Conservation (phyloP, 2,329 filamentous ascomycete species). For the Penicillium griseofulvum region DNA sequence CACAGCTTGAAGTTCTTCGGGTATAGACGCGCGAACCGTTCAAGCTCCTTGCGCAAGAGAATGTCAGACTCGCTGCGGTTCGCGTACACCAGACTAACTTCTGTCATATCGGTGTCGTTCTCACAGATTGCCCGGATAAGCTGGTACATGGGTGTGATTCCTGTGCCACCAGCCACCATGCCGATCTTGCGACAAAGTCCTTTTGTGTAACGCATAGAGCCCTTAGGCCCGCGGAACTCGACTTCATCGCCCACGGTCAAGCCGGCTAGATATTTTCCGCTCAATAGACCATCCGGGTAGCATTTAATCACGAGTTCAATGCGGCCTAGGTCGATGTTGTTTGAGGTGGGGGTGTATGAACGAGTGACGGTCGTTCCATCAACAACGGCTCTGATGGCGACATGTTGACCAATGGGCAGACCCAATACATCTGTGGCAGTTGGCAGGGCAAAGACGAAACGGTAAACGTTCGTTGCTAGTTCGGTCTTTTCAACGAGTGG, state of each 20-base stretch:
- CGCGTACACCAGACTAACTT: conserved; percentile 58
- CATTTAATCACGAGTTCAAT: conserved; percentile 35
- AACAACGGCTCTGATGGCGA: conserved; percentile 51
- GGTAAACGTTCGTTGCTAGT: conserved; percentile 35
- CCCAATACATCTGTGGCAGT: conserved; percentile 47
- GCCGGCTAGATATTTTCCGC: conserved; percentile 29
- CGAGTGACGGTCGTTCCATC: conserved; percentile 48
- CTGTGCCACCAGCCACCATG: conserved; percentile 43
- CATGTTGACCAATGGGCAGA: conserved; percentile 57
- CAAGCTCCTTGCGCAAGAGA: conserved; percentile 56
- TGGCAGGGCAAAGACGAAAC: conserved; percentile 52
- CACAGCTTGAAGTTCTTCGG: conserved; percentile 55
- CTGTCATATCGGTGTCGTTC: conserved; percentile 57
- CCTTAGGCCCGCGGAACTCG: conserved; percentile 39
- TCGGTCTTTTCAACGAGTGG: conserved; percentile 37
- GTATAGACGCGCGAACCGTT: conserved; percentile 51
- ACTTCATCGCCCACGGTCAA: conserved; percentile 34
- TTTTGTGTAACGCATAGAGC: conserved; percentile 32
- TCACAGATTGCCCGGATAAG: conserved; percentile 64
- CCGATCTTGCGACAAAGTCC: conserved; percentile 35
- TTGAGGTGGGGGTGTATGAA: conserved; percentile 52
- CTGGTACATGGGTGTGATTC: conserved; percentile 57
- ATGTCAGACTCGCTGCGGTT: conserved; percentile 61
- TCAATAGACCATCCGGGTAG: conserved; percentile 34
- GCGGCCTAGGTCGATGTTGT: conserved; percentile 29